These are phyloP conservation scores for Tausonia pullulans DNA, from an alignment of 1,284 basidiomycete genomes.

Conservation along the genomic window DNA sequence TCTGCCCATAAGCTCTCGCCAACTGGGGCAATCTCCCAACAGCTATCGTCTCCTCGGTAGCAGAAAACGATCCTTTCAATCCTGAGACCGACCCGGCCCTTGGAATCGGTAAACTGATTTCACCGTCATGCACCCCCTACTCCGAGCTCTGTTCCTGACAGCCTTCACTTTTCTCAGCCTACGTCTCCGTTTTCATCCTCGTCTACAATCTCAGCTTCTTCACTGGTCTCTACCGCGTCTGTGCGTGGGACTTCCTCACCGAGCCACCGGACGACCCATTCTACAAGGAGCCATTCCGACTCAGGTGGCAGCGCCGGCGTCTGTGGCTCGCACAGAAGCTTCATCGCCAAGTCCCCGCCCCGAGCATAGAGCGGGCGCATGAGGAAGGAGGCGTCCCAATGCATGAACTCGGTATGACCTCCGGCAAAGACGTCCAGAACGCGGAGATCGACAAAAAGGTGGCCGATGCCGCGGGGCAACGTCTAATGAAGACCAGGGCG, in stretches of 20 bases:
- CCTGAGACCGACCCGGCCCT: constrained; percentile 12
- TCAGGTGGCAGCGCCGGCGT: not conserved
- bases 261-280: too few species aligned
- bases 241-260: constrained; percentile 11
- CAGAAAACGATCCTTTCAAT: constrained; percentile 17
- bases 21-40: constrained; percentile 19
- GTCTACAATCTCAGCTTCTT: constrained; percentile 15
- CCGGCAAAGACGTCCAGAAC: too few species aligned
- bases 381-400: too few species aligned
- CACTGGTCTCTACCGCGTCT: constrained; percentile 8
- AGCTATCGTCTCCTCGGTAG: constrained; percentile 18
- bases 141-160: not conserved
- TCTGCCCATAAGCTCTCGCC: not conserved
- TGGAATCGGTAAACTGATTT: constrained; percentile 1
- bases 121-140: not conserved
- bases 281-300: not conserved
- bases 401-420: too few species aligned
- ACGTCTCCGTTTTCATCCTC: constrained; percentile 12
- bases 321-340: not conserved
- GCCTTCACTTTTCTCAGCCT: not conserved
- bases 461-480: too few species aligned
- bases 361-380: too few species aligned
- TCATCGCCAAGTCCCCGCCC: too few species aligned
- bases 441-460: too few species aligned
- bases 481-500: too few species aligned